These are phyloP conservation scores for Sherardia arvensis DNA, from an alignment of 257 asterid genomes.

Conservation along the genomic window DNA sequence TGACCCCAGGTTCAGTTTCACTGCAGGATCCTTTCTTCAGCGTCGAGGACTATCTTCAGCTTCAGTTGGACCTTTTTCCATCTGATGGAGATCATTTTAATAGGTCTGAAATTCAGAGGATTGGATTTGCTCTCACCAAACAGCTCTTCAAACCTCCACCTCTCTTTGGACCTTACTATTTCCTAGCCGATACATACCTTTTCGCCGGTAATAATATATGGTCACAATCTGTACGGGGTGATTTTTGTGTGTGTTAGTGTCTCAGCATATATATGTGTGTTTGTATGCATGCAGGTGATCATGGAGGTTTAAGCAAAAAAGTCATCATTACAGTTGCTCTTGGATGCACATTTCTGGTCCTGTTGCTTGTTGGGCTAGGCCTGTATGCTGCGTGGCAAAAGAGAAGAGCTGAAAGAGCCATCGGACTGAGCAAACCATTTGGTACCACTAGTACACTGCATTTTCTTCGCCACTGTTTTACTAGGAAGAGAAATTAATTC, in stretches of 20 bases:
- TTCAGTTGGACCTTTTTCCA: conserved; percentile 74
- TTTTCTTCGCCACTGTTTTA: too few relatives aligned
- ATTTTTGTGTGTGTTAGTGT: too few relatives aligned
- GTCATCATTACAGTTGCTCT: conserved; percentile 54
- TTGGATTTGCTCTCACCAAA: conserved; percentile 73
- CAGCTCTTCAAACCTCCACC: conserved; percentile 90
- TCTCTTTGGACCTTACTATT: conserved; percentile 89
- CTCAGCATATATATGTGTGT: too few relatives aligned
- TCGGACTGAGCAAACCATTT: conserved; percentile 69
- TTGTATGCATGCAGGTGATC: conserved; percentile 51
- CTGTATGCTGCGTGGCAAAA: conserved; percentile 65
- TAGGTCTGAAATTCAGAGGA: conserved; percentile 60
- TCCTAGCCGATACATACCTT: conserved; percentile 58
- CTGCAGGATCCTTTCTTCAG: conserved; percentile 80
- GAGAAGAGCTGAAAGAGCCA: conserved; percentile 81
- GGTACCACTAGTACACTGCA: too few relatives aligned
- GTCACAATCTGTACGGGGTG: too few relatives aligned
- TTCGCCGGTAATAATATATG: conserved; percentile 74
- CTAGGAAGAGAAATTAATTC: too few relatives aligned
- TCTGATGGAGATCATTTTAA: conserved; percentile 51
- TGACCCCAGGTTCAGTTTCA: conserved; percentile 74
- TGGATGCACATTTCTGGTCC: conserved; percentile 52
- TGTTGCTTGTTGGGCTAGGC: conserved; percentile 56
- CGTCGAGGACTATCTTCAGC: conserved; percentile 76
- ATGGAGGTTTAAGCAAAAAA: conserved; percentile 36